These are phyloP conservation scores for Pestalotiopsis fici DNA, from an alignment of 2,329 filamentous ascomycete genomes.

Conservation along the genomic window DNA sequence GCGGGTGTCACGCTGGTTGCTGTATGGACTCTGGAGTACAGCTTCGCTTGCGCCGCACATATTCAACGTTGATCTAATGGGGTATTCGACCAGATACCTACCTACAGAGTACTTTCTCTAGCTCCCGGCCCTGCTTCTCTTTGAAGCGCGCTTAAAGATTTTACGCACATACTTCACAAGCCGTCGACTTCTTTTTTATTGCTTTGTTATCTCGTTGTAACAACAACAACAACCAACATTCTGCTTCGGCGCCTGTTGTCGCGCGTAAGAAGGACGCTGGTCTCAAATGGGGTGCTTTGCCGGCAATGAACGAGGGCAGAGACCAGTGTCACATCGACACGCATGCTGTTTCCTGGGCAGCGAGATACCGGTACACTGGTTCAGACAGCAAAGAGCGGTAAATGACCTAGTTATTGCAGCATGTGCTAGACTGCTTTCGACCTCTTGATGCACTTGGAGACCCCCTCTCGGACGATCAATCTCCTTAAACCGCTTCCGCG, in stretches of 20 bases:
- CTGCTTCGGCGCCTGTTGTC: background rate
- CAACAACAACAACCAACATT: background rate
- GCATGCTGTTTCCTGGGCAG: background rate
- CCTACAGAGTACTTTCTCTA: background rate
- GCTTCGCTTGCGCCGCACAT: background rate
- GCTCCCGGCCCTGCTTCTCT: too few relatives aligned
- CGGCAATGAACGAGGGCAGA: background rate
- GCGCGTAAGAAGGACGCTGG: background rate
- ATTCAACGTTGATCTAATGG: background rate
- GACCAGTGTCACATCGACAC: background rate
- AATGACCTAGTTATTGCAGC: background rate
- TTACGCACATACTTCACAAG: background rate
- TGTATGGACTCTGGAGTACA: background rate
- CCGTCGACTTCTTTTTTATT: background rate
- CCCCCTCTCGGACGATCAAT: background rate
- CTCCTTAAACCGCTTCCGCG: background rate
- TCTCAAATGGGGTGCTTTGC: background rate
- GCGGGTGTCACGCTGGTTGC: too few relatives aligned
- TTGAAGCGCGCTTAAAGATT: background rate
- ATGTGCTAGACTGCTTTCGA: background rate
- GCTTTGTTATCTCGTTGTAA: background rate
- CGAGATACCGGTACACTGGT: background rate
- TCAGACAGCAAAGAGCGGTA: background rate
- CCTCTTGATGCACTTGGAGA: background rate
- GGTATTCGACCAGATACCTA: background rate